These are phyloP conservation scores for Apiotrichum mycotoxinovorans DNA, from an alignment of 1,284 basidiomycete species.

Conservation along the genomic window DNA sequence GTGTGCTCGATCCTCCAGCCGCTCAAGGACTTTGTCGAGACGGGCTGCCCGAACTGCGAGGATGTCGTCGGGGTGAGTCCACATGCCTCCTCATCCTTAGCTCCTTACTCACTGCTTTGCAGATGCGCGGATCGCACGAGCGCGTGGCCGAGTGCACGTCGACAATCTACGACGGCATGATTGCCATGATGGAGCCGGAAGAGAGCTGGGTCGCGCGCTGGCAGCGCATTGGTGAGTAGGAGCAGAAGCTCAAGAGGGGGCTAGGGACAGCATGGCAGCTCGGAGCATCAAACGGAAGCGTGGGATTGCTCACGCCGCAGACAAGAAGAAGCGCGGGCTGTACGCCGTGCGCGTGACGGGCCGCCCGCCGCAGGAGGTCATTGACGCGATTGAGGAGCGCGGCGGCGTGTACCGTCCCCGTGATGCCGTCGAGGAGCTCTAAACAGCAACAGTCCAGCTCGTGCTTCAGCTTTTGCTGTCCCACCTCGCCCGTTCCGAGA, in stretches of 20 bases:
- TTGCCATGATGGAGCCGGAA: slow-evolving; percentile 82
- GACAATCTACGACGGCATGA: slow-evolving; percentile 89
- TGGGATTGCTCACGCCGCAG: slow-evolving; percentile 55
- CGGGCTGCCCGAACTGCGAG: slow-evolving; percentile 96
- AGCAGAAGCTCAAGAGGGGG: not conserved
- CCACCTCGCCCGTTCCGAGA: too few relatives aligned
- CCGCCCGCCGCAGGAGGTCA: slow-evolving; percentile 77
- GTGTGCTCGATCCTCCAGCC: slow-evolving; percentile 87
- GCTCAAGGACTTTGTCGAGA: slow-evolving; percentile 74
- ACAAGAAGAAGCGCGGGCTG: slow-evolving; percentile 78
- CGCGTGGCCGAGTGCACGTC: slow-evolving; percentile 84
- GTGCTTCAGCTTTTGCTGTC: too few relatives aligned
- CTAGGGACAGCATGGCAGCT: too few relatives aligned
- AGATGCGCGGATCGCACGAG: slow-evolving; percentile 87
- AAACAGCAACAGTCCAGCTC: too few relatives aligned
- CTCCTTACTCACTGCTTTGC: not conserved
- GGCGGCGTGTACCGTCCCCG: slow-evolving; percentile 44
- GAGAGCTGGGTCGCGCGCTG: slow-evolving; percentile 92
- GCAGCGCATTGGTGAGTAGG: slow-evolving; percentile 78
- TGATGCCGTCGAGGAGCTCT: slow-evolving; percentile 42
- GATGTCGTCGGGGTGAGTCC: slow-evolving; percentile 77
- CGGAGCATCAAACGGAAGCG: too few relatives aligned
- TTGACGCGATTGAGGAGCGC: slow-evolving; percentile 53
- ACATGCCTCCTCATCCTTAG: not conserved
- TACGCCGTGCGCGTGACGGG: slow-evolving; percentile 85